These are phyloP conservation scores for Thyridium curvatum DNA, from an alignment of 2,329 filamentous ascomycete species.

Conservation along the genomic window DNA sequence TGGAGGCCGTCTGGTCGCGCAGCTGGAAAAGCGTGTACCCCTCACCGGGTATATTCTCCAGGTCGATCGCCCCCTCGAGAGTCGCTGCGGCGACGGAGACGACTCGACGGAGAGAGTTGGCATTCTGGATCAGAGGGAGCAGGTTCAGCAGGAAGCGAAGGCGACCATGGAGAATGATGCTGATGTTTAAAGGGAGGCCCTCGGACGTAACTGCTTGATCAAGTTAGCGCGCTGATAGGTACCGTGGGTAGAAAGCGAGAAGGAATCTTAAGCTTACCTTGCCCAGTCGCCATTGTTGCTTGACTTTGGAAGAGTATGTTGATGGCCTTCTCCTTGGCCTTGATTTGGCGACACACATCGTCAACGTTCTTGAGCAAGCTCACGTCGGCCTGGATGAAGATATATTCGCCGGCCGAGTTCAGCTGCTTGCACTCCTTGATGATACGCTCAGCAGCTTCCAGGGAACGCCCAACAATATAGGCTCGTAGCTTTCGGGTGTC, in stretches of 20 bases:
- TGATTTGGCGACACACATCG: constrained; percentile 41
- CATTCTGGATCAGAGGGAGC: constrained; percentile 44
- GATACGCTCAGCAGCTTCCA: constrained; percentile 30
- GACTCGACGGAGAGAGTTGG: constrained; percentile 41
- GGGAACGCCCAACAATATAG: constrained; percentile 41
- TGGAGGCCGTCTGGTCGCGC: constrained; percentile 39
- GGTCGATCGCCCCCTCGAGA: constrained; percentile 41
- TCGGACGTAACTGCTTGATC: constrained; percentile 44
- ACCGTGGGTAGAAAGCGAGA: too few species aligned
- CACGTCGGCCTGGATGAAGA: constrained; percentile 38
- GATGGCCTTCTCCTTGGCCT: constrained; percentile 40
- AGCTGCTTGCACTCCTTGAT: constrained; percentile 30
- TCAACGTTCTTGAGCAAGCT: constrained; percentile 41
- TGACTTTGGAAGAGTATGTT: constrained; percentile 16
- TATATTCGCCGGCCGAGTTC: constrained; percentile 36
- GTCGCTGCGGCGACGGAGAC: constrained; percentile 46
- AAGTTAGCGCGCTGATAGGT: too few species aligned
- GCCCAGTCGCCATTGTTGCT: background rate
- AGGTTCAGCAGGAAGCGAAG: constrained; percentile 51
- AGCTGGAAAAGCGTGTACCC: constrained; percentile 26
- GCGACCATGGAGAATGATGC: constrained; percentile 51
- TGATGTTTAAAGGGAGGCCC: constrained; percentile 44
- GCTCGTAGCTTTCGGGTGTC: constrained; percentile 30
- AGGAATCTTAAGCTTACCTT: too few species aligned
- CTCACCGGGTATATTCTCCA: constrained; percentile 28